These are phyloP conservation scores for Balakata baccata DNA, from an alignment of 345 rosid genomes.

Conservation along the genomic window DNA sequence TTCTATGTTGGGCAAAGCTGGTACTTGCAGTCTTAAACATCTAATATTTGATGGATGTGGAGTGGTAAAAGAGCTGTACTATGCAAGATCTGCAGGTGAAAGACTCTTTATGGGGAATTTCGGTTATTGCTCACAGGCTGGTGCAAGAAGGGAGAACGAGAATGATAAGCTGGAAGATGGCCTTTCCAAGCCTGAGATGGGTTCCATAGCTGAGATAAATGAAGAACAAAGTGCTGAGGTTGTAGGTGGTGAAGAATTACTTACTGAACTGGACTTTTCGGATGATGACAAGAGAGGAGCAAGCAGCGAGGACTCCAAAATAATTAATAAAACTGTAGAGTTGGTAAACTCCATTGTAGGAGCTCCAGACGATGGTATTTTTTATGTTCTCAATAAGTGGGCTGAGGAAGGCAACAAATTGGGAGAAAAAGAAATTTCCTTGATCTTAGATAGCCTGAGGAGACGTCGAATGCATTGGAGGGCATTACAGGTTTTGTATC, in stretches of 20 bases:
- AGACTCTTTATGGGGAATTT: neutral
- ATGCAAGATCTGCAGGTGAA: neutral
- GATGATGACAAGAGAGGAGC: neutral
- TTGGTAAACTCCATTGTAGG: conserved; percentile 10
- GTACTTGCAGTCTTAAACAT: neutral
- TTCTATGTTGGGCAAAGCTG: neutral
- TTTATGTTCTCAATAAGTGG: neutral
- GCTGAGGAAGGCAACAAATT: conserved; percentile 14
- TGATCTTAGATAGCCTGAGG: neutral
- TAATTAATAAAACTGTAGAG: neutral
- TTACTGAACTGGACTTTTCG: conserved; percentile 2
- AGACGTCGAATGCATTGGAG: conserved; percentile 7
- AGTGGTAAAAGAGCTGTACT: neutral
- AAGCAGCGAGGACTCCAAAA: neutral
- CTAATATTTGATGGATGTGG: too few species aligned
- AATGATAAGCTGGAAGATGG: neutral
- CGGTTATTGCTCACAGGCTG: conserved; percentile 16
- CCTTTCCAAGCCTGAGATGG: neutral
- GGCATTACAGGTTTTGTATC: conserved; percentile 10
- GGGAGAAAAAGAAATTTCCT: neutral
- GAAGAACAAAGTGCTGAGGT: neutral
- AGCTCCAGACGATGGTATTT: neutral
- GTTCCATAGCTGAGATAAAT: neutral
- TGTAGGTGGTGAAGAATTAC: conserved; percentile 4
- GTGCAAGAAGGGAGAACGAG: neutral